Evolutionary conservation across 1,284 basidiomycete species (phyloP).

Genomic region (Hemileia vastatrix): DNA sequence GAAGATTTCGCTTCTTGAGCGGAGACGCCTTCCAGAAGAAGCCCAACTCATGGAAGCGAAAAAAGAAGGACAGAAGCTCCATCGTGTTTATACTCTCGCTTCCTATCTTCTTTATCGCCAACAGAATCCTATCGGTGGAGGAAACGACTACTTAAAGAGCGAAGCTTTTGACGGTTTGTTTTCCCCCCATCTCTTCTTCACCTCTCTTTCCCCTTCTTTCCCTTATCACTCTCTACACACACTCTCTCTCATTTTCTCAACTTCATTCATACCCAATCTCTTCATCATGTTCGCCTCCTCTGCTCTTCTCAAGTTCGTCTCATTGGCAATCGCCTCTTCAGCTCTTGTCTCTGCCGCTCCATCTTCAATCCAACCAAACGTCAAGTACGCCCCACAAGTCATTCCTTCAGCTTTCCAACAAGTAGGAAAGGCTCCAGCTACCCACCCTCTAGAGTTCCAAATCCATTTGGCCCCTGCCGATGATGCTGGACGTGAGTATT

Average conservation of each 20-base stretch:
- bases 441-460: conserved; percentile 11
- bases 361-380: not conserved
- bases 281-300: not conserved
- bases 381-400: not conserved
- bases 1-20: too few species aligned
- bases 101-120: too few species aligned
- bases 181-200: too few species aligned
- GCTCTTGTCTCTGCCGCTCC: not conserved
- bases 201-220: not conserved
- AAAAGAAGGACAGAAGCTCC: too few species aligned
- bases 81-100: too few species aligned
- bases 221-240: not conserved
- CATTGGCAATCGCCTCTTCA: not conserved
- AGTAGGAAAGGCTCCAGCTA: not conserved
- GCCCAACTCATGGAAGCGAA: too few species aligned
- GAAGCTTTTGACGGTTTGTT: too few species aligned
- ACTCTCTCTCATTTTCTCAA: too few species aligned
- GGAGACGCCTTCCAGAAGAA: too few species aligned
- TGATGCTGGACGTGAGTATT: not conserved
- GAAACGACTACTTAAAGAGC: too few species aligned
- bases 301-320: not conserved
- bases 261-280: not conserved
- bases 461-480: conserved; percentile 4
- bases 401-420: not conserved
- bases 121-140: too few species aligned